These are phyloP conservation scores for Combretum micranthum DNA, from an alignment of 345 rosid species.

Conservation along the genomic window DNA sequence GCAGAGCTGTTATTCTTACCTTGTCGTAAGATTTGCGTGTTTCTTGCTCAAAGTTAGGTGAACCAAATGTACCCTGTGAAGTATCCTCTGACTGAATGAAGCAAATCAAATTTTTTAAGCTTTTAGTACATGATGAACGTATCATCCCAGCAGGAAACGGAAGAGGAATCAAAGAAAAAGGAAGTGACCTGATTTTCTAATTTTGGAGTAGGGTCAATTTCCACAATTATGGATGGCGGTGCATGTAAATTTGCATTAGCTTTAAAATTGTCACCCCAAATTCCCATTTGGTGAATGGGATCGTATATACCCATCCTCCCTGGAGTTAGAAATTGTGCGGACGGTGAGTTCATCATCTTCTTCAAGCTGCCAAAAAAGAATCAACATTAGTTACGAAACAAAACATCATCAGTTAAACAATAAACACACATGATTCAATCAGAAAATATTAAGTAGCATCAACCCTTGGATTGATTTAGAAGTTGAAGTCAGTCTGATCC, in stretches of 20 bases:
- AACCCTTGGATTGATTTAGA: too few species aligned
- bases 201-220: constrained; percentile 31
- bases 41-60: constrained; percentile 69
- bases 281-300: constrained; percentile 57
- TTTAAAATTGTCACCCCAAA: constrained; percentile 79
- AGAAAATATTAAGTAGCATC: neutral
- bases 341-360: constrained; percentile 64
- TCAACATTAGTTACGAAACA: neutral
- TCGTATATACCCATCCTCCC: constrained; percentile 73
- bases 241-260: constrained; percentile 37
- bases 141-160: neutral
- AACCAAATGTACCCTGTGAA: constrained; percentile 54
- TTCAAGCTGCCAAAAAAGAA: constrained; percentile 4
- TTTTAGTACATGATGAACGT: neutral
- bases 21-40: constrained; percentile 67
- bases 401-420: neutral
- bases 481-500: too few species aligned
- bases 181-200: constrained; percentile 58
- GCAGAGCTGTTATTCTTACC: constrained; percentile 21
- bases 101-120: constrained; percentile 7
- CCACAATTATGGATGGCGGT: constrained; percentile 39
- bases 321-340: constrained; percentile 64
- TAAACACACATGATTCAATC: neutral
- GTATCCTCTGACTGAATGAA: constrained; percentile 73
- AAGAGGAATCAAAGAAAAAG: neutral